phyloP scores from a whole-genome alignment of 495 filamentous ascomycete genomes.

The Aspergillus olivimuriae region DNA sequence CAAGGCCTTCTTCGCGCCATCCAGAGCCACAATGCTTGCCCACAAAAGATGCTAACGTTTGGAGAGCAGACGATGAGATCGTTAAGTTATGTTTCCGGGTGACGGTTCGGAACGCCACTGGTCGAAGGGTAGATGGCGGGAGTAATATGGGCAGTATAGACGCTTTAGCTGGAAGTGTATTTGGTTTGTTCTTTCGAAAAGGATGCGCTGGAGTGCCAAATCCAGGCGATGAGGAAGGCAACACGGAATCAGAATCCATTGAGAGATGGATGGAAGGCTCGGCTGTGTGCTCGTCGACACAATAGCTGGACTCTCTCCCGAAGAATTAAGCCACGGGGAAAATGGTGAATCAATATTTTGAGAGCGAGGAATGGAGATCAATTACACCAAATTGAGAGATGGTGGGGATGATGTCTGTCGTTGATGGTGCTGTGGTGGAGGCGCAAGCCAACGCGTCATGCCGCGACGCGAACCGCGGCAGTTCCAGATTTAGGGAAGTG shows the following conservation, averaged over 20 bases:
- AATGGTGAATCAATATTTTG: too few species aligned
- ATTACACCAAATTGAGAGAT: too few species aligned
- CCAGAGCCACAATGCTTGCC: constrained; percentile 88
- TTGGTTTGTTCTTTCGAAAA: constrained; percentile 39
- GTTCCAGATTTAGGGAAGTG: background rate
- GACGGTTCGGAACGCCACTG: constrained; percentile 89
- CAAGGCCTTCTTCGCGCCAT: constrained; percentile 93
- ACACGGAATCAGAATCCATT: constrained; percentile 46
- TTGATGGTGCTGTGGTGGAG: too few species aligned
- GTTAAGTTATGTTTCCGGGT: constrained; percentile 97
- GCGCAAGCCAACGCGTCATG: background rate
- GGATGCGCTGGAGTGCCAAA: constrained; percentile 80
- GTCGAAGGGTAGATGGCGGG: constrained; percentile 77
- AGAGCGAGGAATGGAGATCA: too few species aligned
- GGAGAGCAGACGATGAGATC: constrained; percentile 79
- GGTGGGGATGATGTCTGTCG: too few species aligned
- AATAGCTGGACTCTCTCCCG: too few species aligned
- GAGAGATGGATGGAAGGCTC: constrained; percentile 19
- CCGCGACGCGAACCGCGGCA: background rate
- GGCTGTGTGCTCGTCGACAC: too few species aligned
- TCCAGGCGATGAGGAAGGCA: constrained; percentile 78
- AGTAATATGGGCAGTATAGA: constrained; percentile 84
- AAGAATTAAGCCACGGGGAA: too few species aligned
- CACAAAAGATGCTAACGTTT: constrained; percentile 79
- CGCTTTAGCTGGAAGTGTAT: constrained; percentile 50